Base-by-base conservation (phyloP, 352 stramenopile species). In the Blastocystis hominis region DNA sequence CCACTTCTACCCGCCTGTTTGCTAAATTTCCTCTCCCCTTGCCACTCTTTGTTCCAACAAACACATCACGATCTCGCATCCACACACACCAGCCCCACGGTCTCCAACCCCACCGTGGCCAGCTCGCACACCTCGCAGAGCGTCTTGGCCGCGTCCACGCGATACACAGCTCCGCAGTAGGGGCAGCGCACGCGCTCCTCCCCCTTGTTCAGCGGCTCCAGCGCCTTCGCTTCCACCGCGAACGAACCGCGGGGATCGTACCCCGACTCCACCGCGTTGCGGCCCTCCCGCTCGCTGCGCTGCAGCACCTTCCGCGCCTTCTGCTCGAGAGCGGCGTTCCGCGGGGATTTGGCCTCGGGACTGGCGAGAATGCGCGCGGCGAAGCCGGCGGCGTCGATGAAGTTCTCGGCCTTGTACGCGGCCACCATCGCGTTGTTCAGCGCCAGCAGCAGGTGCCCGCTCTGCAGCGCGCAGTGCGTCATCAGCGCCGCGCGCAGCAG, bases 331-430 rank as follows among this genome's bases (percentile, higher is more conserved):
- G 98, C 95, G 64, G 93, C 93, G 90, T 97, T 95, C 42, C 91
- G 91, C 90, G 98, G 94, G 89, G 95, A 96, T 69, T 93, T 94
- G 47, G 98, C 96, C 89, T 99, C 96, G 44, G 94, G 95, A 64
- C 98, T 95, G 89, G 98, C 96, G 34, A 99, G 91, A 89, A 99
- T 89, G n/a, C 97, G 93, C 54, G 95, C 93, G n/a, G 96, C 97
- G 92, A 99, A 99, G 81, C 94, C 96, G 50, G 96, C 96, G 30
- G 96, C 96, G 24, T 95, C 96, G 91, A 99, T 98, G 89, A 97
- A 99, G 90, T 99, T 99, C 92, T 98, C 97, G 86, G 97, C 94
- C 92, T 99, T 99, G 91, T 98, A 99, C 46, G 96, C 93, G 84
- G 95, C 96, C 61, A 95, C 97, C 96, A 99, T 99, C 24, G 97